phyloP scores from a whole-genome alignment of 2,329 filamentous ascomycete genomes.

The Epichloe coenophiala region DNA sequence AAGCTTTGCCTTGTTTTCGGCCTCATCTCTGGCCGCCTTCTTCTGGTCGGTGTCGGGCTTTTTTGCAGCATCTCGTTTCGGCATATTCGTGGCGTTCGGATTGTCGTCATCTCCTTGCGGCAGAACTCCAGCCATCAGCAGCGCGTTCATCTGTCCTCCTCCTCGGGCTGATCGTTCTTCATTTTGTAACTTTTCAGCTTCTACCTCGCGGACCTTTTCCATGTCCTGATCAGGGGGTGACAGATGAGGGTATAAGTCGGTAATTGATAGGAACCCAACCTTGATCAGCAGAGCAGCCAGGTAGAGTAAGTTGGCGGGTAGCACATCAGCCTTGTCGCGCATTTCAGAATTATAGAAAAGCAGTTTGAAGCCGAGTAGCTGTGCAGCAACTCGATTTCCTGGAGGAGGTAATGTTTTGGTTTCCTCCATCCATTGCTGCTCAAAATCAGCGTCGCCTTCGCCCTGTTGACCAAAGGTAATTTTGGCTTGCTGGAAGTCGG shows the following conservation, averaged over 20 bases:
- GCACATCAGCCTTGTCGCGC: constrained; percentile 58
- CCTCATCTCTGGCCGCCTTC: constrained; percentile 23
- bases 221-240: constrained; percentile 79
- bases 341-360: constrained; percentile 81
- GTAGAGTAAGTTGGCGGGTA: constrained; percentile 88
- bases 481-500: constrained; percentile 34
- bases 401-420: constrained; percentile 72
- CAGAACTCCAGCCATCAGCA: constrained; percentile 75
- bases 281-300: constrained; percentile 88
- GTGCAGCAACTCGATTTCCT: constrained; percentile 84
- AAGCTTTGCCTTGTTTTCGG: constrained; percentile 35
- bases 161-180: constrained; percentile 61
- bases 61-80: constrained; percentile 37
- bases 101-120: constrained; percentile 58
- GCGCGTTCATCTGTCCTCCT: constrained; percentile 62
- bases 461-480: constrained; percentile 24
- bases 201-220: constrained; percentile 55
- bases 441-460: constrained; percentile 39
- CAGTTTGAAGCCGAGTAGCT: constrained; percentile 92
- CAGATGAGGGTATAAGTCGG: constrained; percentile 83
- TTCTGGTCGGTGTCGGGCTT: constrained; percentile 43
- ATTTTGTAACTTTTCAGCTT: constrained; percentile 64
- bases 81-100: constrained; percentile 24
- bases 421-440: constrained; percentile 61
- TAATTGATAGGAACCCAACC: constrained; percentile 87